Conservation (phyloP, 306 rosid species). For the Sophora flavescens region DNA sequence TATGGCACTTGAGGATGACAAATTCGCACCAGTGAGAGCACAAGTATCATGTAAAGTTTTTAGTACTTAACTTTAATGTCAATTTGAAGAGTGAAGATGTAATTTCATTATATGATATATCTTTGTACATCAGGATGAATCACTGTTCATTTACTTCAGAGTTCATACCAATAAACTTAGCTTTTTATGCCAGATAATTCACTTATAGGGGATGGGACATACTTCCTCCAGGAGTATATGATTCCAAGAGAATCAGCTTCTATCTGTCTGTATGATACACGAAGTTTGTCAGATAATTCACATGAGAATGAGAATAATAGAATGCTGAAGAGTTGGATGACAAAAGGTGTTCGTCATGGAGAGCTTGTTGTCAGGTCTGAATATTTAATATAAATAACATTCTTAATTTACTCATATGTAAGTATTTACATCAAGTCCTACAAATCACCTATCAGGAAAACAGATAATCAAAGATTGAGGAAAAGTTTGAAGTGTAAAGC, state of each 20-base stretch:
- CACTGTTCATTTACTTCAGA: no score
- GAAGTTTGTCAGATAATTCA: conserved; percentile 65
- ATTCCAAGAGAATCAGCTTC: conserved; percentile 74
- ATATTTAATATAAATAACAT: conserved; percentile 40
- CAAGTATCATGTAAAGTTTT: no score
- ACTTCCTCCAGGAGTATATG: conserved; percentile 83
- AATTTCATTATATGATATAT: no score
- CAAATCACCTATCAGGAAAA: conserved; percentile 60
- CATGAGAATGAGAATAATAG: conserved; percentile 55
- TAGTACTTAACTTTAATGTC: no score
- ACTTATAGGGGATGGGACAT: no score
- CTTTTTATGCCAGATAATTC: no score
- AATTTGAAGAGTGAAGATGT: no score
- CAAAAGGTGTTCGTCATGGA: conserved; percentile 76
- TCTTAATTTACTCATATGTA: conserved; percentile 26
- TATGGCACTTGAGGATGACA: conserved; percentile 71
- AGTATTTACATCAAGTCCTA: conserved; percentile 42
- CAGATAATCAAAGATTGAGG: conserved; percentile 61
- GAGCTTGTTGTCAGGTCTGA: conserved; percentile 77
- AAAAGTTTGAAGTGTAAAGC: conserved; percentile 59
- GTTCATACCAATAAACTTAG: no score
- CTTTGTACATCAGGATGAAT: no score
- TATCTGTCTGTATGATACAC: conserved; percentile 83
- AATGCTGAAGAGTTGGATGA: conserved; percentile 76
- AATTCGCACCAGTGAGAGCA: no score